Conservation (phyloP, 306 rosid genomes). For the Trichosanthes cucumerina region DNA sequence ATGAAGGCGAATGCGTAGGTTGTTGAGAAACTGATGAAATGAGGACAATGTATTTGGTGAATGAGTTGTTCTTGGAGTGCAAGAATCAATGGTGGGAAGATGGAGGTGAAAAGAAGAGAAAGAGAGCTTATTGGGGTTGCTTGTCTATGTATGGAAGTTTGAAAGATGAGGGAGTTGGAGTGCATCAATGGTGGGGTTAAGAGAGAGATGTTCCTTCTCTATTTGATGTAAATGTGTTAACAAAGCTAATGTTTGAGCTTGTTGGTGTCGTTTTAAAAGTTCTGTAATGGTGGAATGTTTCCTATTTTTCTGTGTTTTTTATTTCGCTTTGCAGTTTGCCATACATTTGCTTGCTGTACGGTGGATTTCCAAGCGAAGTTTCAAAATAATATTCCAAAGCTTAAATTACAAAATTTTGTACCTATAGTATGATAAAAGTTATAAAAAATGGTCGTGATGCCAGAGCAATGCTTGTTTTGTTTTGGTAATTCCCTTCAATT, state of each 20-base stretch:
- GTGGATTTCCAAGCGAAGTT: no score
- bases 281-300: neutral
- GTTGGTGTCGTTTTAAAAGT: neutral
- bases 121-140: conserved; percentile 61
- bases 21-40: conserved; percentile 43
- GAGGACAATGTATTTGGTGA: conserved; percentile 38
- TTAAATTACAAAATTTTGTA: no score
- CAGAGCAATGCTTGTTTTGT: no score
- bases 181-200: conserved; percentile 68
- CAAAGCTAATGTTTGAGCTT: neutral
- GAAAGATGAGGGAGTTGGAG: conserved; percentile 59
- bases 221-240: neutral
- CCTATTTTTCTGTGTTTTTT: neutral
- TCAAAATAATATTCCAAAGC: no score
- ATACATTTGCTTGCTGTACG: neutral
- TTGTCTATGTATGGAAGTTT: conserved; percentile 56
- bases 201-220: neutral
- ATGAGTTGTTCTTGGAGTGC: conserved; percentile 63
- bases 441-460: no score
- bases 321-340: neutral
- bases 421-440: no score
- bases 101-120: conserved; percentile 18
- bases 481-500: no score
- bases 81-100: conserved; percentile 52
- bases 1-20: conserved; percentile 56